Conservation (phyloP, 371 early-diverging fungal genomes). For the Mortierella sp. region DNA sequence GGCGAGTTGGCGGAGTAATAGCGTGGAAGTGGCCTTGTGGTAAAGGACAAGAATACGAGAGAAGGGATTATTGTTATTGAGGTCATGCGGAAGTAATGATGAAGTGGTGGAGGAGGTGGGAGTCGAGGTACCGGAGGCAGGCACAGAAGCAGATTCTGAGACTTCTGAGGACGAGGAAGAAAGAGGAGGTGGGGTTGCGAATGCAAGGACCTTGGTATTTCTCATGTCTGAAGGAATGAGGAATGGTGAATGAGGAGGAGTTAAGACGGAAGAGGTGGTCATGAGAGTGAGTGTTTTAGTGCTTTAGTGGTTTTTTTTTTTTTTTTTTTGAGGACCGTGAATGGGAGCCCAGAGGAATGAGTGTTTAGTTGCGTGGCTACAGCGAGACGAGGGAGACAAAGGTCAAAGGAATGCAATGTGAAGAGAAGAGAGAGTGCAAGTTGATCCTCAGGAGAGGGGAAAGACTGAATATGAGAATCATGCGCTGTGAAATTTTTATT, state of each 20-base stretch:
- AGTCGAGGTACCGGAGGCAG: constrained; percentile 9
- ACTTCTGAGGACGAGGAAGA: constrained; percentile 6
- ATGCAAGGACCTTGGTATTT: constrained; percentile 5
- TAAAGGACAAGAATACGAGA: constrained; percentile 24
- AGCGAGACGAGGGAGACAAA: neutral
- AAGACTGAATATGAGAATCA: no score
- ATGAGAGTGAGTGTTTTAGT: neutral
- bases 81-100: neutral
- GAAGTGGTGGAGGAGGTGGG: neutral
- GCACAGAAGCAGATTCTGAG: constrained; percentile 6
- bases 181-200: neutral
- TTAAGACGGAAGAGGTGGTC: constrained; percentile 30
- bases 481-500: no score
- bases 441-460: no score
- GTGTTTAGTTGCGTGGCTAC: neutral
- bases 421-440: neutral
- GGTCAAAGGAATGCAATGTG: neutral
- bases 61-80: neutral
- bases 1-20: constrained; percentile 46
- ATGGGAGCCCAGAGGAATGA: neutral
- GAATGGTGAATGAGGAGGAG: constrained; percentile 36
- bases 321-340: no score
- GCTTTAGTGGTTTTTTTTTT: no score
- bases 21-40: constrained; percentile 48
- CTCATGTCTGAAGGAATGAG: constrained; percentile 7